Evolutionary conservation across 2,329 filamentous ascomycete species (phyloP).

Genomic region (Sclerotinia subarctica): DNA sequence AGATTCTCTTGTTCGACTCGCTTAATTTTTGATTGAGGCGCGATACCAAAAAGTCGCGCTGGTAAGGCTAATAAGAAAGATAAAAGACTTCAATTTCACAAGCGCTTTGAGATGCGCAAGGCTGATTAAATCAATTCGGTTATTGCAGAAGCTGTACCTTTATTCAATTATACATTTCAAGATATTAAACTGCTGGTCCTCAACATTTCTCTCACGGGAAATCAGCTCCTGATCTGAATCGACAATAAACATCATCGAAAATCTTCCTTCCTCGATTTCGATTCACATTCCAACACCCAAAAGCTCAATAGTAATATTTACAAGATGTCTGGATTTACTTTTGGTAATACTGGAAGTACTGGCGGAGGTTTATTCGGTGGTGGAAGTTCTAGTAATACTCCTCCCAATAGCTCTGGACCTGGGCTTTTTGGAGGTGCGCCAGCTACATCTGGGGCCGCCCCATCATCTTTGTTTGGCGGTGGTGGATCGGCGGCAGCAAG

Average conservation of each 20-base stretch:
- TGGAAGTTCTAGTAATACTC: slow-evolving; percentile 12
- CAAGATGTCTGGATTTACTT: slow-evolving; percentile 39
- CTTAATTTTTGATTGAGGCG: slow-evolving; percentile 21
- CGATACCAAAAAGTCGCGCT: slow-evolving; percentile 22
- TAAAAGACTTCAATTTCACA: slow-evolving; percentile 21
- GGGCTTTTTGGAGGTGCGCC: slow-evolving; percentile 18
- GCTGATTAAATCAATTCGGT: slow-evolving; percentile 19
- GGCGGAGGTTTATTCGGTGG: slow-evolving; percentile 11
- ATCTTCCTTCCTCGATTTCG: slow-evolving; percentile 12
- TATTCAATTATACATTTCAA: neutral
- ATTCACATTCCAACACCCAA: slow-evolving; percentile 4
- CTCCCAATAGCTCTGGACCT: slow-evolving; percentile 19
- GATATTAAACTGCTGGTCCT: slow-evolving; percentile 10
- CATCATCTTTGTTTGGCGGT: slow-evolving; percentile 27
- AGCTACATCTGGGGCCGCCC: slow-evolving; percentile 25
- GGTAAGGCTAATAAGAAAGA: slow-evolving; percentile 17
- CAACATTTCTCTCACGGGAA: slow-evolving; percentile 4
- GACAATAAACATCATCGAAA: slow-evolving; percentile 13
- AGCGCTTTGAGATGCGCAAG: slow-evolving; percentile 28
- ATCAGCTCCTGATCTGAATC: slow-evolving; percentile 8
- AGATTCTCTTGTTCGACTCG: slow-evolving; percentile 12
- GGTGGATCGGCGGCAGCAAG: slow-evolving; percentile 6
- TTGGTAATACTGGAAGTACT: slow-evolving; percentile 33
- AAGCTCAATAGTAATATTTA: slow-evolving; percentile 11
- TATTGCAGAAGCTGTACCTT: slow-evolving; percentile 23